These are phyloP conservation scores for Fusarium nelsonii DNA, from an alignment of 2,329 filamentous ascomycete genomes.

Conservation along the genomic window DNA sequence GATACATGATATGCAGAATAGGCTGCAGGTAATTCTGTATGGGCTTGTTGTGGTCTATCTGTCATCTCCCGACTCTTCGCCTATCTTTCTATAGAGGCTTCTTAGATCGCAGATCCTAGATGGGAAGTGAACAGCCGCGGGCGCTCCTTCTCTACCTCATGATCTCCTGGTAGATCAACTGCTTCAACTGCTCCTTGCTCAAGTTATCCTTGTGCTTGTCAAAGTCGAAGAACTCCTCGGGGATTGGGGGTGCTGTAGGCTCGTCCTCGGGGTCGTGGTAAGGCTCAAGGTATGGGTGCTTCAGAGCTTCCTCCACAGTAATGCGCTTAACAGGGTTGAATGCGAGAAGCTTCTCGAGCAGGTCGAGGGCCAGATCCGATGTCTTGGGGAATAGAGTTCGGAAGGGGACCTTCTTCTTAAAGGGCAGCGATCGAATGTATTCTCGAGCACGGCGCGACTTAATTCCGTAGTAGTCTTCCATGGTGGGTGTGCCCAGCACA, in stretches of 20 bases:
- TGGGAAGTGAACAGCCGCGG: background rate
- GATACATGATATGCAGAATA: slow-evolving; percentile 27
- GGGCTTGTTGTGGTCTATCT: slow-evolving; percentile 39
- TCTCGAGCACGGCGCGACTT: slow-evolving; percentile 97
- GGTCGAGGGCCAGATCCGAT: slow-evolving; percentile 94
- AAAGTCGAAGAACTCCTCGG: slow-evolving; percentile 99
- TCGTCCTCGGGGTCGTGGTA: slow-evolving; percentile 99
- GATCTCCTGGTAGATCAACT: slow-evolving; percentile 98
- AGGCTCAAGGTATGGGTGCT: slow-evolving; percentile 97
- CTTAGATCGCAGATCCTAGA: slow-evolving; percentile 29
- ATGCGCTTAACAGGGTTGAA: slow-evolving; percentile 99
- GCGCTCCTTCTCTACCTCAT: slow-evolving; percentile 65
- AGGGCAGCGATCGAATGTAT: slow-evolving; percentile 97
- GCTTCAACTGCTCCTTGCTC: slow-evolving; percentile 97
- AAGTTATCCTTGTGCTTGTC: slow-evolving; percentile 99
- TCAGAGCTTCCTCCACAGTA: slow-evolving; percentile 95
- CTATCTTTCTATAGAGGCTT: slow-evolving; percentile 13
- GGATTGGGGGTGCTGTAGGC: slow-evolving; percentile 94
- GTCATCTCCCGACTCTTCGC: slow-evolving; percentile 37
- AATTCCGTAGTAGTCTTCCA: slow-evolving; percentile 99
- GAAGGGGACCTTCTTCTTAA: slow-evolving; percentile 99
- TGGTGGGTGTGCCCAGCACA: slow-evolving; percentile 96
- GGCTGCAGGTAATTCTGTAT: slow-evolving; percentile 27
- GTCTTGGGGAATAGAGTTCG: slow-evolving; percentile 98
- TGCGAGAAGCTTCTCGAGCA: slow-evolving; percentile 93